Evolutionary conservation across 352 stramenopile genomes (phyloP).

Genomic region (Phytophthora pini): DNA sequence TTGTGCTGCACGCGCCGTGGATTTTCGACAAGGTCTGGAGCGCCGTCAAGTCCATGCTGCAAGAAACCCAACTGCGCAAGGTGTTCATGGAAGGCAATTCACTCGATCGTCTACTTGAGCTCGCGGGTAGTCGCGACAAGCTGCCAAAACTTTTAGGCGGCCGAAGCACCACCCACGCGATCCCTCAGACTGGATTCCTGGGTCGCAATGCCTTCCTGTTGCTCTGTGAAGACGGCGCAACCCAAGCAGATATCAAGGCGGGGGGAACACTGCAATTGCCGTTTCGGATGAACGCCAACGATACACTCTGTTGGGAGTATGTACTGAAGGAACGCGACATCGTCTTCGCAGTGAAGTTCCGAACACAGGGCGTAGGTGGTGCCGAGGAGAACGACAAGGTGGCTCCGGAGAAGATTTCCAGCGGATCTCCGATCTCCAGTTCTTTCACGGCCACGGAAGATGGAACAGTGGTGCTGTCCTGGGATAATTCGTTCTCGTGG

Average conservation of each 20-base stretch:
- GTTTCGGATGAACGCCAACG: constrained; percentile 72
- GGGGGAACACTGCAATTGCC: constrained; percentile 66
- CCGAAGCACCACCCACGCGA: constrained; percentile 53
- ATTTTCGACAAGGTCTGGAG: constrained; percentile 81
- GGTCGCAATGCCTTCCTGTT: constrained; percentile 67
- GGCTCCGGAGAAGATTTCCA: constrained; percentile 43
- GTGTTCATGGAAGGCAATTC: constrained; percentile 63
- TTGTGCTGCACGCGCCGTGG: constrained; percentile 72
- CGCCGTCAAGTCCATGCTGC: constrained; percentile 57
- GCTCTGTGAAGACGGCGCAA: constrained; percentile 75
- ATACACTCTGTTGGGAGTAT: constrained; percentile 84
- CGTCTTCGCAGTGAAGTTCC: constrained; percentile 73
- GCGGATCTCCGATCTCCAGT: constrained; percentile 45
- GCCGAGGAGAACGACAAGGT: constrained; percentile 69
- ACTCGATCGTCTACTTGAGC: constrained; percentile 50
- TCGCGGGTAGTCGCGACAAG: constrained; percentile 56
- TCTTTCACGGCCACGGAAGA: constrained; percentile 73
- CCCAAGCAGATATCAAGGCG: constrained; percentile 69
- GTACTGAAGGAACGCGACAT: constrained; percentile 70
- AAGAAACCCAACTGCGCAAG: constrained; percentile 71
- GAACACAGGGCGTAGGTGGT: constrained; percentile 72
- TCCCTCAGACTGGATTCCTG: constrained; percentile 73
- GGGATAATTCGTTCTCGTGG: constrained; percentile 81
- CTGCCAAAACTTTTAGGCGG: constrained; percentile 67
- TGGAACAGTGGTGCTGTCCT: constrained; percentile 73